Evolutionary conservation across 805 yeast species (phyloP).

Genomic region (Tetrapisispora arboricola): DNA sequence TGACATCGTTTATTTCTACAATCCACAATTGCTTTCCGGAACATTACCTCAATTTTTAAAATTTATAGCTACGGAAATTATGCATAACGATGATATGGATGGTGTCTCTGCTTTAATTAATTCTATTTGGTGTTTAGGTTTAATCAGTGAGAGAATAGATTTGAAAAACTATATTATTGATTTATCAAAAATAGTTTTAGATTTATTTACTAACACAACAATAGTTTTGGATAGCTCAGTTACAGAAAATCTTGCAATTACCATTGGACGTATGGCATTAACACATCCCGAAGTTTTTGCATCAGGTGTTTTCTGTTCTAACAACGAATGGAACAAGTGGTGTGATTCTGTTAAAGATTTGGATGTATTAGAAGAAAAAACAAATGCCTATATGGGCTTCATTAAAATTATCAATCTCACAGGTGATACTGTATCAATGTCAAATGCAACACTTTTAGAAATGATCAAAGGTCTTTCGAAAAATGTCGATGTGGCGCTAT

Average conservation of each 20-base stretch:
- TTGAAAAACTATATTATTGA: conserved; percentile 24
- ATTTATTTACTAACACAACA: conserved; percentile 20
- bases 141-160: conserved; percentile 52
- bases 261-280: conserved; percentile 78
- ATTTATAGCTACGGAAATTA: conserved; percentile 61
- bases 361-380: conserved; percentile 80
- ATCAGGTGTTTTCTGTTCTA: conserved; percentile 30
- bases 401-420: conserved; percentile 43
- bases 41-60: conserved; percentile 38
- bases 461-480: conserved; percentile 20
- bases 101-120: conserved; percentile 36
- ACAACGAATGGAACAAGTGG: conserved; percentile 52
- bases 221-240: conserved; percentile 36
- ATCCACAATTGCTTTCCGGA: conserved; percentile 28
- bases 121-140: conserved; percentile 92
- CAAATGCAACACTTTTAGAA: conserved; percentile 17
- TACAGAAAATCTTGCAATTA: conserved; percentile 78
- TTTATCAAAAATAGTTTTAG: conserved; percentile 21
- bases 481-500: conserved; percentile 23
- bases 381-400: conserved; percentile 78
- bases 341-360: conserved; percentile 54
- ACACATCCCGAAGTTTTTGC: conserved; percentile 49
- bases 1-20: conserved; percentile 62
- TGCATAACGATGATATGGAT: conserved; percentile 30
- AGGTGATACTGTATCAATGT: conserved; percentile 12